These are phyloP conservation scores for Lasiodiplodia sp. DNA, from an alignment of 2,329 filamentous ascomycete genomes.

Conservation along the genomic window DNA sequence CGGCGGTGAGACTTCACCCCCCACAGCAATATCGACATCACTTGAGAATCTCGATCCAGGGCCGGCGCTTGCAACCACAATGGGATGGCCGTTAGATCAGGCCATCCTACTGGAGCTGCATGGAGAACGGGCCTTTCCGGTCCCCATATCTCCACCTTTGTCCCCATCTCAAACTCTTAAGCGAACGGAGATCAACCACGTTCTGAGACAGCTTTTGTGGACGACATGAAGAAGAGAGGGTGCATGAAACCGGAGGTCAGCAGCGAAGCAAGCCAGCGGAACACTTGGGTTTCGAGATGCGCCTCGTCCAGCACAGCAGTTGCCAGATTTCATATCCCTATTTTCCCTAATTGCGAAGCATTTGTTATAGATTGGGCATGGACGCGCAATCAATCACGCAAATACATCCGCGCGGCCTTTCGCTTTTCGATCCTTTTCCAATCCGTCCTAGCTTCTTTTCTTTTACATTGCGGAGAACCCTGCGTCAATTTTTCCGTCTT, in stretches of 20 bases:
- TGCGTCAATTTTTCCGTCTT: neutral
- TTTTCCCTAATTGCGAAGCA: neutral
- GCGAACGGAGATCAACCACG: constrained; percentile 1
- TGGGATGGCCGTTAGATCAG: neutral
- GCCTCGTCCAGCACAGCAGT: neutral
- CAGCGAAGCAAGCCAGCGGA: neutral
- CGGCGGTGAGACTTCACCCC: constrained; percentile 7
- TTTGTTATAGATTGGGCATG: neutral
- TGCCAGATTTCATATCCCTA: neutral
- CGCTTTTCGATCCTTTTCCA: neutral
- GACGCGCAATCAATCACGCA: constrained; percentile 22
- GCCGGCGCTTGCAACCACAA: neutral
- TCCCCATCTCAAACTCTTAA: constrained; percentile 5
- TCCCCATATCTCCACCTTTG: constrained; percentile 1
- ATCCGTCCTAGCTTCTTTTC: neutral
- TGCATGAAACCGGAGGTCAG: constrained; percentile 8
- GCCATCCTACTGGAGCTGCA: neutral
- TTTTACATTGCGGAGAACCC: neutral
- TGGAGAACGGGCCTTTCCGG: neutral
- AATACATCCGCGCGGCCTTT: constrained; percentile 16
- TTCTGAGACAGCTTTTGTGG: constrained; percentile 12
- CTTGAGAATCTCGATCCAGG: neutral
- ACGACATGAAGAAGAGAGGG: neutral
- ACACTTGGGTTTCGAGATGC: neutral
- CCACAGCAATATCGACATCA: neutral